These are phyloP conservation scores for Sarcomyxa edulis DNA, from an alignment of 768 basidiomycete genomes.

Conservation along the genomic window DNA sequence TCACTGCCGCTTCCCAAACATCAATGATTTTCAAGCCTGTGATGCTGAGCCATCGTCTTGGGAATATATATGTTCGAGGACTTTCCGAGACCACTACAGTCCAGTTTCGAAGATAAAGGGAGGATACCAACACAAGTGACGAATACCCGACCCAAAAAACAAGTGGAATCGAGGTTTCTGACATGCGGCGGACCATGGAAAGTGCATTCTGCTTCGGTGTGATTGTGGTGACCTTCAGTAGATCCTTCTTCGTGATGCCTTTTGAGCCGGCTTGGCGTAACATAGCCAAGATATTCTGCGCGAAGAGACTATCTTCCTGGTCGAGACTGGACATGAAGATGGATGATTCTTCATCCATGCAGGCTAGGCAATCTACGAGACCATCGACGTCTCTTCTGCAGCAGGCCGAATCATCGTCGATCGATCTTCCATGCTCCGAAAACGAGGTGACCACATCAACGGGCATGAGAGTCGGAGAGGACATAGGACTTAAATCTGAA, in stretches of 20 bases:
- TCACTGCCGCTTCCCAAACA: conserved; percentile 68
- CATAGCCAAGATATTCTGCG: conserved; percentile 28
- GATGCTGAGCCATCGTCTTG: conserved; percentile 76
- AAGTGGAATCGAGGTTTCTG: conserved; percentile 44
- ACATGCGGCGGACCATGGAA: conserved; percentile 34
- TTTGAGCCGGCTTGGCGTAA: conserved; percentile 29
- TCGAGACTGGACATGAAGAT: conserved; percentile 21
- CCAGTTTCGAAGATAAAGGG: conserved; percentile 48
- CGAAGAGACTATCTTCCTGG: conserved; percentile 21
- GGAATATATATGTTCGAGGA: conserved; percentile 44
- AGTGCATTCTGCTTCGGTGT: conserved; percentile 19
- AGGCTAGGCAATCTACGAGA: conserved; percentile 38
- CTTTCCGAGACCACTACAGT: conserved; percentile 45
- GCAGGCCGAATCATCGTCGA: conserved; percentile 38
- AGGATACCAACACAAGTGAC: conserved; percentile 48
- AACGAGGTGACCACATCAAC: conserved; percentile 14
- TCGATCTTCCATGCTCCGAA: conserved; percentile 37
- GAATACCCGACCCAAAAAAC: conserved; percentile 67
- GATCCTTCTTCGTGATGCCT: conserved; percentile 32
- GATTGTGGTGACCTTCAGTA: conserved; percentile 18
- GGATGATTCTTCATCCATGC: conserved; percentile 37
- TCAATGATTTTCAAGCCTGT: conserved; percentile 53
- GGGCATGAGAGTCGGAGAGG: conserved; percentile 10
- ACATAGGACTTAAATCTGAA: conserved; percentile 10
- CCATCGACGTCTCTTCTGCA: conserved; percentile 34